phyloP scores from a whole-genome alignment of 352 stramenopile species.

The Pythium plurisporium region DNA sequence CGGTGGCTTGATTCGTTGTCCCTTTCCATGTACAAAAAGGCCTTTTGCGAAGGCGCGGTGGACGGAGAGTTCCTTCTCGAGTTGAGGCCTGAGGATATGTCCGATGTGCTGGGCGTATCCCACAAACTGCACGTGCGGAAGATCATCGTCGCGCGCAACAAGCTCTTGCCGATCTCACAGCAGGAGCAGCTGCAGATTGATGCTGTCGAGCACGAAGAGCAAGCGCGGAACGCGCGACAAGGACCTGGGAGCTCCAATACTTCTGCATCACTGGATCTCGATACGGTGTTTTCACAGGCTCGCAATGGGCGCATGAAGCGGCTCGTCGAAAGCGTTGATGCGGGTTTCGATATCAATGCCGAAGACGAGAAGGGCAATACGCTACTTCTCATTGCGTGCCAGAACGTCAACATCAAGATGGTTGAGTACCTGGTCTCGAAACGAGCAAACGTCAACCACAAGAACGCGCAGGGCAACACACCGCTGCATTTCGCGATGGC shows the following conservation, averaged over 20 bases:
- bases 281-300: slow-evolving; percentile 88
- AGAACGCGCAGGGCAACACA: slow-evolving; percentile 91
- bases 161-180: slow-evolving; percentile 79
- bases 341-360: slow-evolving; percentile 84
- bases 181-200: slow-evolving; percentile 65
- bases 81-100: slow-evolving; percentile 88
- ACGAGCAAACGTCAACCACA: slow-evolving; percentile 89
- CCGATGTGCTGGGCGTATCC: slow-evolving; percentile 85
- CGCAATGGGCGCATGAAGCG: slow-evolving; percentile 88
- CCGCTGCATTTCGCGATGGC: slow-evolving; percentile 93
- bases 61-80: slow-evolving; percentile 92
- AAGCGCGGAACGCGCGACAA: slow-evolving; percentile 29
- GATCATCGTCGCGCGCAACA: slow-evolving; percentile 81
- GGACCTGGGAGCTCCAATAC: not conserved
- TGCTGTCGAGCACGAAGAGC: slow-evolving; percentile 50
- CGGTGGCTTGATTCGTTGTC: slow-evolving; percentile 91
- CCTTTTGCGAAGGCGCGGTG: slow-evolving; percentile 87
- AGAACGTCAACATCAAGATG: slow-evolving; percentile 90
- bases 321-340: slow-evolving; percentile 86
- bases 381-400: slow-evolving; percentile 82
- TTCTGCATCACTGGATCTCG: slow-evolving; percentile 22
- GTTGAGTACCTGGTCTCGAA: slow-evolving; percentile 83
- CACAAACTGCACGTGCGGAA: slow-evolving; percentile 93
- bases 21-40: slow-evolving; percentile 87
- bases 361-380: slow-evolving; percentile 94